Conservation (phyloP, 2,329 filamentous ascomycete species). For the Zymoseptoria ardabiliae region DNA sequence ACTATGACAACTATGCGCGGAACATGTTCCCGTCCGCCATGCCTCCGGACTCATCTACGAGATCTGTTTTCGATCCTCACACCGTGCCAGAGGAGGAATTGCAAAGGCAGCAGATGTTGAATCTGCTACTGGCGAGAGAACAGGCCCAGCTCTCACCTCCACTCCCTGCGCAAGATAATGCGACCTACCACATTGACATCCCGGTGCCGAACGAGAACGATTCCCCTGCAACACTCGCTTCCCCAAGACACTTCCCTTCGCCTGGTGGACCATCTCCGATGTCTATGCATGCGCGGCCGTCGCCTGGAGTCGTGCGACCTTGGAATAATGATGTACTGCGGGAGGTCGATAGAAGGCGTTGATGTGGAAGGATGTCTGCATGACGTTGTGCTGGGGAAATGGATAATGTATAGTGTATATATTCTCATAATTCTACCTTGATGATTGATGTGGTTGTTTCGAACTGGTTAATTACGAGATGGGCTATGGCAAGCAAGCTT, state of each 20-base stretch:
- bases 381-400: too few species aligned
- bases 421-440: not conserved
- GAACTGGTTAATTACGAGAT: constrained; percentile 26
- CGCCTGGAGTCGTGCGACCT: constrained; percentile 14
- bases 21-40: constrained; percentile 40
- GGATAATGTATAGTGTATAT: not conserved
- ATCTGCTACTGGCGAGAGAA: constrained; percentile 33
- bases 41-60: constrained; percentile 5
- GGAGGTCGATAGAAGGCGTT: not conserved
- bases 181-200: constrained; percentile 39
- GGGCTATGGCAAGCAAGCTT: constrained; percentile 14
- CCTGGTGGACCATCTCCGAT: constrained; percentile 10
- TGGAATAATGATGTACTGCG: constrained; percentile 17
- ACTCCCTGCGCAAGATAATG: constrained; percentile 27
- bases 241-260: constrained; percentile 18
- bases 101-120: constrained; percentile 45
- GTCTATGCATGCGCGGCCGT: constrained; percentile 12
- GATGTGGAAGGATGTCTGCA: not conserved
- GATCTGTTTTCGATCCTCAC: constrained; percentile 25
- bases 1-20: constrained; percentile 39
- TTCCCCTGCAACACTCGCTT: constrained; percentile 18
- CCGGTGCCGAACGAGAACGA: constrained; percentile 24
- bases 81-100: constrained; percentile 42
- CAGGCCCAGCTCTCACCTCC: constrained; percentile 14
- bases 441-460: not conserved